Conservation (phyloP, 139 green algal species). For the Chlamydomonas eustigma region DNA sequence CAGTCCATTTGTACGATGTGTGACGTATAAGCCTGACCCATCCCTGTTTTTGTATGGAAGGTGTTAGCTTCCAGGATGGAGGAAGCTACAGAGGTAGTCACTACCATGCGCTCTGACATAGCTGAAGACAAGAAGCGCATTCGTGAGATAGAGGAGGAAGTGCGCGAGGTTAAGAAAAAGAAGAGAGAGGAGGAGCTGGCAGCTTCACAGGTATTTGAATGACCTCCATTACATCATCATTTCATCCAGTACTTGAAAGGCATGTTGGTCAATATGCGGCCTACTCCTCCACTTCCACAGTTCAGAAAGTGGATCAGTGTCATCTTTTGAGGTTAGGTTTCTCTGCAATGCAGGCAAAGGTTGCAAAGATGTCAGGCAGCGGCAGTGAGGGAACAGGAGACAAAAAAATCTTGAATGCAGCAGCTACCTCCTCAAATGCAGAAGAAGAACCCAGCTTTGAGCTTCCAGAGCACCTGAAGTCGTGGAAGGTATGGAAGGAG, state of each 20-base stretch:
- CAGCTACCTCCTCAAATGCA: no score
- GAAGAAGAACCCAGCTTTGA: slow-evolving; percentile 13
- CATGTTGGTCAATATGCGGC: no score
- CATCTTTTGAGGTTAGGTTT: no score
- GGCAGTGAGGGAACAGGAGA: not conserved
- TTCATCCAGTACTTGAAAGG: no score
- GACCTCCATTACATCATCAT: no score
- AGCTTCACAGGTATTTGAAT: not conserved
- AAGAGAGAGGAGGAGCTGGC: slow-evolving; percentile 6
- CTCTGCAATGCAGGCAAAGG: not conserved
- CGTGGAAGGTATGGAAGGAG: not conserved
- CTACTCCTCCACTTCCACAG: no score
- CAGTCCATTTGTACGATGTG: no score
- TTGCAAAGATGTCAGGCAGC: not conserved
- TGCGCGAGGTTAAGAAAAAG: slow-evolving; percentile 1
- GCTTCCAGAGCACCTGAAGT: not conserved
- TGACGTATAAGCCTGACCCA: no score
- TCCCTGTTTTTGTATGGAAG: not conserved
- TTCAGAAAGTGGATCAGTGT: no score
- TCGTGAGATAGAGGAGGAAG: slow-evolving; percentile 2
- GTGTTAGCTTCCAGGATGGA: not conserved
- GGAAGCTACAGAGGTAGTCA: not conserved
- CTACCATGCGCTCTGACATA: not conserved
- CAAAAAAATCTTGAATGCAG: no score
- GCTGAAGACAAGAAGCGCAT: not conserved